These are phyloP conservation scores for Kwoniella mangroviensis DNA, from an alignment of 768 basidiomycete species.

Conservation along the genomic window DNA sequence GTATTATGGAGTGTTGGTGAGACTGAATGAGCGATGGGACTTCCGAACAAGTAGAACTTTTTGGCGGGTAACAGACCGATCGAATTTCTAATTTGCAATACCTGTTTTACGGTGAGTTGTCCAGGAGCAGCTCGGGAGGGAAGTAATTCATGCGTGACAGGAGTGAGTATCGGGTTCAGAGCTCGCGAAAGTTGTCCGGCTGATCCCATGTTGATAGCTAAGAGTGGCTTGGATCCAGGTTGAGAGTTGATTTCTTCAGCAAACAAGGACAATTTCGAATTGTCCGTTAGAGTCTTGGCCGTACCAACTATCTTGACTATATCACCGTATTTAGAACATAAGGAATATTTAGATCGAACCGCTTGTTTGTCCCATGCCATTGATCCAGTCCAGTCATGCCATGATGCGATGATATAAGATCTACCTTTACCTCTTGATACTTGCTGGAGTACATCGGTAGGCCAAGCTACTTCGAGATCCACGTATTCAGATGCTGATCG, in stretches of 20 bases:
- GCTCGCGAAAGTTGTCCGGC: slow-evolving; percentile 88
- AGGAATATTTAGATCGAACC: slow-evolving; percentile 71
- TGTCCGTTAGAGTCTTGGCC: slow-evolving; percentile 74
- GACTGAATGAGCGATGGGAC: slow-evolving; percentile 84
- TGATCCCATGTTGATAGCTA: slow-evolving; percentile 90
- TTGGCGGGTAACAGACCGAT: slow-evolving; percentile 76
- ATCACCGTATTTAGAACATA: slow-evolving; percentile 74
- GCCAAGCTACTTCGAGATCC: slow-evolving; percentile 83
- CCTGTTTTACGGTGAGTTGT: slow-evolving; percentile 84
- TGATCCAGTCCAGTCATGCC: slow-evolving; percentile 89
- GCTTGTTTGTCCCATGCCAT: slow-evolving; percentile 76
- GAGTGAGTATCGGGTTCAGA: slow-evolving; percentile 81
- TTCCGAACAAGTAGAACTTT: slow-evolving; percentile 85
- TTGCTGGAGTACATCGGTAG: slow-evolving; percentile 67
- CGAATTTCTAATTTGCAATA: slow-evolving; percentile 78
- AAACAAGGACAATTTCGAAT: slow-evolving; percentile 77
- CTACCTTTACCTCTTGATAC: slow-evolving; percentile 69
- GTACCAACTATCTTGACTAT: slow-evolving; percentile 91
- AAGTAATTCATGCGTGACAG: slow-evolving; percentile 86
- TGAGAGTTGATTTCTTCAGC: slow-evolving; percentile 62
- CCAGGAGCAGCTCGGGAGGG: slow-evolving; percentile 89
- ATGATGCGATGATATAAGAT: slow-evolving; percentile 86
- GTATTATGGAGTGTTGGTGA: slow-evolving; percentile 94
- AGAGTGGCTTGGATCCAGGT: slow-evolving; percentile 73
- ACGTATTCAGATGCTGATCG: slow-evolving; percentile 88